Evolutionary conservation across 2,329 filamentous ascomycete genomes (phyloP).

Genomic region (Coniochaeta hoffmannii): DNA sequence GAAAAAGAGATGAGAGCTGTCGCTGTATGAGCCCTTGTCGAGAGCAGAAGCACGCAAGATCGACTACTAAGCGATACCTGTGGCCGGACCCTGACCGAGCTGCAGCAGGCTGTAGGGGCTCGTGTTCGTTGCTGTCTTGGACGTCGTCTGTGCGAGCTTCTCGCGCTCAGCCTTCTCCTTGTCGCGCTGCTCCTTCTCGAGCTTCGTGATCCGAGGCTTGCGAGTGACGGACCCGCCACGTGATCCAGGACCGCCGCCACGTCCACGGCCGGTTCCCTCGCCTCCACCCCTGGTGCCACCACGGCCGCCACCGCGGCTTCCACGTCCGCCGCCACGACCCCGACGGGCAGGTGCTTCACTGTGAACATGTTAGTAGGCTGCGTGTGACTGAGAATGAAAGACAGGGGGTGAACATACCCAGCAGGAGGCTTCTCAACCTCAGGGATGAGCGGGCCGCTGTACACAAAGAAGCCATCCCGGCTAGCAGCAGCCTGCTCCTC

Average conservation of each 20-base stretch:
- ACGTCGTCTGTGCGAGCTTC: slow-evolving; percentile 30
- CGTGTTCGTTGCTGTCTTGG: slow-evolving; percentile 19
- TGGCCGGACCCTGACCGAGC: neutral
- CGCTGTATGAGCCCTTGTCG: neutral
- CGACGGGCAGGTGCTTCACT: slow-evolving; percentile 68
- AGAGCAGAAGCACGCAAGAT: neutral
- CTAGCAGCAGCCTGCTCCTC: slow-evolving; percentile 91
- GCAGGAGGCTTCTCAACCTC: slow-evolving; percentile 69
- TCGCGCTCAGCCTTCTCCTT: slow-evolving; percentile 74
- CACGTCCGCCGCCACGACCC: slow-evolving; percentile 46
- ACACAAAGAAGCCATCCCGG: slow-evolving; percentile 96
- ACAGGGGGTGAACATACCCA: slow-evolving; percentile 33
- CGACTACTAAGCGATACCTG: neutral
- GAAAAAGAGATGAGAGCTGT: neutral
- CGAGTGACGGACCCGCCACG: slow-evolving; percentile 66
- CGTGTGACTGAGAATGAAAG: neutral
- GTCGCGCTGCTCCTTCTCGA: slow-evolving; percentile 74
- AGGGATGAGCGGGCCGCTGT: slow-evolving; percentile 82
- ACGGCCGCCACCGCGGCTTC: slow-evolving; percentile 37
- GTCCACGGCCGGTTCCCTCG: slow-evolving; percentile 54
- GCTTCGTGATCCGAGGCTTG: slow-evolving; percentile 81
- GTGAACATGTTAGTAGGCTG: slow-evolving; percentile 33
- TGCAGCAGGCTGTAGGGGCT: slow-evolving; percentile 2
- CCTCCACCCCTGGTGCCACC: slow-evolving; percentile 50
- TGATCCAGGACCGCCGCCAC: slow-evolving; percentile 55